phyloP scores from a whole-genome alignment of 2,329 filamentous ascomycete species.

The Colletotrichum sp. region DNA sequence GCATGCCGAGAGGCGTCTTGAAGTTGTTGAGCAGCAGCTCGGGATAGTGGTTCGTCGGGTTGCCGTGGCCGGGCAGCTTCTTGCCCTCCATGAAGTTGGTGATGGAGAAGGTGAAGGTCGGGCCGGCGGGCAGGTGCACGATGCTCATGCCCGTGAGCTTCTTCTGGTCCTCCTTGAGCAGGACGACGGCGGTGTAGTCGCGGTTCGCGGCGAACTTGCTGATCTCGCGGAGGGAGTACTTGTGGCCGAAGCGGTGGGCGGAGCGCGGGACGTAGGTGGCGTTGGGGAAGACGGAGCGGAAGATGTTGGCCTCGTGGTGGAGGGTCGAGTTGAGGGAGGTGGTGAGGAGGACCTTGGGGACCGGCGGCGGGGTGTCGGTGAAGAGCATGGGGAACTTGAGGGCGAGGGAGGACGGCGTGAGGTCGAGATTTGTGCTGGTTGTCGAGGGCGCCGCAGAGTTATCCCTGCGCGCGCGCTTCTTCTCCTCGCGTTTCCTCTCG shows the following conservation, averaged over 20 bases:
- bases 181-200: conserved; percentile 81
- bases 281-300: conserved; percentile 86
- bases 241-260: conserved; percentile 82
- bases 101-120: conserved; percentile 91
- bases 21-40: conserved; percentile 95
- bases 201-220: conserved; percentile 82
- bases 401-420: conserved; percentile 64
- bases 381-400: conserved; percentile 69
- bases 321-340: conserved; percentile 89
- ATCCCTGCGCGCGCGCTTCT: conserved; percentile 46
- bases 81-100: conserved; percentile 90
- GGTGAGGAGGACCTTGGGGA: conserved; percentile 89
- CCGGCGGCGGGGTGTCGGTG: conserved; percentile 59
- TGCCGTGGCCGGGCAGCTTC: conserved; percentile 86
- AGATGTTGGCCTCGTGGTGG: conserved; percentile 79
- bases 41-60: conserved; percentile 87
- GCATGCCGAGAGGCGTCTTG: conserved; percentile 85
- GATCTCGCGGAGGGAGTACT: conserved; percentile 92
- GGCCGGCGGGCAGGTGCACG: conserved; percentile 81
- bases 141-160: conserved; percentile 81
- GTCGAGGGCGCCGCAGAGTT: conserved; percentile 62
- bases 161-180: conserved; percentile 91
- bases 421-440: conserved; percentile 67
- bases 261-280: conserved; percentile 85
- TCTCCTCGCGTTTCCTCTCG: conserved; percentile 18